Evolutionary conservation across 305 asterid species (phyloP), one percentile per base, ranked within the genome.

Genomic region (Solanum hybrid): DNA sequence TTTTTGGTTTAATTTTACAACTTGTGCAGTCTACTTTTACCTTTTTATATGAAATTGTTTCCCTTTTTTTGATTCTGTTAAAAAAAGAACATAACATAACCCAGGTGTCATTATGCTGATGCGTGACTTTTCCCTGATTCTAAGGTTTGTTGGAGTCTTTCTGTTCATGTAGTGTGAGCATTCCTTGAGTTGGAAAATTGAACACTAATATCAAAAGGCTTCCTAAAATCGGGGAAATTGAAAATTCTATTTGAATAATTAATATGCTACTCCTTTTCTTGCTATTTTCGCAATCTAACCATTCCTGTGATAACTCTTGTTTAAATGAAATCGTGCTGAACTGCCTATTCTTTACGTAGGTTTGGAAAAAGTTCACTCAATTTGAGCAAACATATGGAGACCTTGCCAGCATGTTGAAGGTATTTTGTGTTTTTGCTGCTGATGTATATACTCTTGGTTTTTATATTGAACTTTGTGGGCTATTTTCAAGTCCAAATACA

Each of bases 341-440:
- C 27, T 88, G 22, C 89, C 86, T 69, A 77, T 66, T 91, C 73
- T 88, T 90, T 88, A 89, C 91, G 91, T 90, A 96, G 99, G 98
- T 96, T 87, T 97, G 99, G 99, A 96, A 96, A 91, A 94, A 95
- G 91, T 97, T 96, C 89, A 42, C 90, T 38, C 95, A 95, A 89
- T 97, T 97, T 77, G 99, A 97, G 96, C 98, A 96, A 93, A 96
- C 94, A 6, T 97, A 96, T 93, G 99, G 99, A 89, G 99, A 97
- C 93, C 99, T 96, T 92, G 87, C 98, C 87, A 97, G 99, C 94
- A 96, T 97, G 97, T 92, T 97, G 89, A 97, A 97, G 98, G 99
- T 97, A 93, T 75, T 73, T 20, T 56, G 27, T 32, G 76, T 31
- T 17, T 10, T 51, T 31, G 46, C 26, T 85, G 32, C 40, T 46